Evolutionary conservation across 371 early-diverging fungal species (phyloP).

Genomic region (Saksenaea vasiformis): DNA sequence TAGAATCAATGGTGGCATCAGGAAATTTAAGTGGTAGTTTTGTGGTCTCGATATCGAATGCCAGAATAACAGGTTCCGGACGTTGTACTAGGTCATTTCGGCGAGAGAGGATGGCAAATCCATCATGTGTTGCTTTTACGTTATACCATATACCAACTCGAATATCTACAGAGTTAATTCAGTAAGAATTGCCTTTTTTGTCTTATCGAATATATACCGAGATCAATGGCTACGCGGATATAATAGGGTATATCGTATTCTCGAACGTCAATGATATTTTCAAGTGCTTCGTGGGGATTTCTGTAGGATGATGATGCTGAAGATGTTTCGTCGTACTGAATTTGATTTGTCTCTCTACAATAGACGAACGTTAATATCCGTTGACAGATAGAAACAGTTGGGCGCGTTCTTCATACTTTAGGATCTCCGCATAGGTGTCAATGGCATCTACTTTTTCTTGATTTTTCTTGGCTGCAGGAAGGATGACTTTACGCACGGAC

Average conservation of each 20-base stretch:
- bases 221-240: conserved; percentile 91
- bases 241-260: conserved; percentile 97
- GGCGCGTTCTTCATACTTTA: conserved; percentile 33
- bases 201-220: conserved; percentile 47
- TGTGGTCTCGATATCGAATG: conserved; percentile 99
- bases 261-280: conserved; percentile 82
- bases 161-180: conserved; percentile 57
- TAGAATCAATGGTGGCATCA: conserved; percentile 87
- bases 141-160: conserved; percentile 98
- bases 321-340: conserved; percentile 25
- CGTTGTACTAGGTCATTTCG: conserved; percentile 90
- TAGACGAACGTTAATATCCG: background rate
- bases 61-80: conserved; percentile 95
- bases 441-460: conserved; percentile 59
- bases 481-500: conserved; percentile 71
- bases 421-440: conserved; percentile 61
- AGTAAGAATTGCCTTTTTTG: background rate
- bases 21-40: conserved; percentile 99
- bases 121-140: conserved; percentile 58
- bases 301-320: conserved; percentile 32
- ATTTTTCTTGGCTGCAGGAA: conserved; percentile 74
- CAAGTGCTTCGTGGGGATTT: conserved; percentile 47
- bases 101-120: conserved; percentile 64
- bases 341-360: conserved; percentile 31
- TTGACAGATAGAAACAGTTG: background rate